Conservation (phyloP, 2,329 filamentous ascomycete species). For the Trichoderma asperellum region DNA sequence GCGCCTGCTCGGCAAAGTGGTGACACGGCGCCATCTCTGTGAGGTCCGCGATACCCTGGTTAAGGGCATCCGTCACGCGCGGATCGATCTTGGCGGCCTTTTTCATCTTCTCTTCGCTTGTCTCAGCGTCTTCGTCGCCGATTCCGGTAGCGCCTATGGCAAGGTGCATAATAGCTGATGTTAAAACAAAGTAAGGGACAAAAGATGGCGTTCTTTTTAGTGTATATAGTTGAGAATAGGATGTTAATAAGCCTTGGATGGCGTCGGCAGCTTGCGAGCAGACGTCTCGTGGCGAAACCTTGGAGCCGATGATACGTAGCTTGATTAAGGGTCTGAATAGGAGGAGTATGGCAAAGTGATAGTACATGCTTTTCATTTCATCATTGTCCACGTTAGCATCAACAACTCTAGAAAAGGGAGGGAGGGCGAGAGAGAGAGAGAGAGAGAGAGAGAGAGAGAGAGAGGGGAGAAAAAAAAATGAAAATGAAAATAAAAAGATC, state of each 20-base stretch:
- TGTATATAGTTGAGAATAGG: slow-evolving; percentile 63
- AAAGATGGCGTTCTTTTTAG: slow-evolving; percentile 63
- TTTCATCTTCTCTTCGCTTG: slow-evolving; percentile 38
- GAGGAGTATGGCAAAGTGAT: slow-evolving; percentile 71
- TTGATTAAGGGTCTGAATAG: slow-evolving; percentile 75
- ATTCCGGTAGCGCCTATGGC: slow-evolving; percentile 52
- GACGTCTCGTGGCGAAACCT: slow-evolving; percentile 65
- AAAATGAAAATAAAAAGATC: no score
- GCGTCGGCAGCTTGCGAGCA: slow-evolving; percentile 66
- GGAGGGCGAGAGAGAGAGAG: not conserved
- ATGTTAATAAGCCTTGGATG: slow-evolving; percentile 59
- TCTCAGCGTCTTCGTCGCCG: slow-evolving; percentile 32
- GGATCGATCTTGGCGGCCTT: slow-evolving; percentile 44
- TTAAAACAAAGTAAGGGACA: slow-evolving; percentile 65
- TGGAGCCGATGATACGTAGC: slow-evolving; percentile 63
- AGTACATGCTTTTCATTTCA: slow-evolving; percentile 63
- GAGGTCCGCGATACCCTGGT: slow-evolving; percentile 60
- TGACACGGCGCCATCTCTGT: slow-evolving; percentile 65
- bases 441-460: not conserved
- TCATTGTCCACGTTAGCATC: not conserved
- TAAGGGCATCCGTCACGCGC: slow-evolving; percentile 51
- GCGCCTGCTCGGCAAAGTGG: slow-evolving; percentile 63
- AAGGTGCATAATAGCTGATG: slow-evolving; percentile 63
- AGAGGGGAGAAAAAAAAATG: slow-evolving; percentile 25
- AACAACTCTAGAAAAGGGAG: not conserved